Base-by-base conservation (phyloP, 225 moss, liverwort and hornwort genomes). In the Anthoceros angustus region DNA sequence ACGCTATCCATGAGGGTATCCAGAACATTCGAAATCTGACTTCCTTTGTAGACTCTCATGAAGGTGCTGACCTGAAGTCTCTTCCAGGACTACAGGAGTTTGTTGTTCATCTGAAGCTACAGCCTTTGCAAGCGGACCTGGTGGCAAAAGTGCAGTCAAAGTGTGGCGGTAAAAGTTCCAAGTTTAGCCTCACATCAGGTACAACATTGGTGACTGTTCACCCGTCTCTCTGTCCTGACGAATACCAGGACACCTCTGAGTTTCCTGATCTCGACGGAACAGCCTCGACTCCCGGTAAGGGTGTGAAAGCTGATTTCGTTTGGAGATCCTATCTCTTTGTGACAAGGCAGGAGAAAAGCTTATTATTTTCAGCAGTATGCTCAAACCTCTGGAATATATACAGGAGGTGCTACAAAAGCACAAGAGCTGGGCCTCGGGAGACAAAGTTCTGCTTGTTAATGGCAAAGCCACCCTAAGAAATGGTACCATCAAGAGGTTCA, bases 281-380 rank as follows among this genome's bases (percentile, higher is more conserved):
- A 11, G 45, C 61, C 4, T 39, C 11, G 11, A 71, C 76, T 40
- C 63, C 72, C 14, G 42, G 66, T 38, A 72, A 77, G n/a, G 92
- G 98, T 12, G 84, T 43, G 21, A n/a, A 98, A 70, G 70, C 89
- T 3, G 55, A 73, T n/a, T n/a, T n/a, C n/a, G 74, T 92, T 5
- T 86, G 20, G 80, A 85, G 40, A 63, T 98, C 49, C 49, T 85
- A 43, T 73, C 74, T 12, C 18, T 78, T 26, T 88, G 98, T 70
- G 43, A 69, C 21, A 74, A 60, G 25, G 78, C 65, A 0, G 41
- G 70, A 39, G 98, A 98, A 74, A 89, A 92, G 74, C 64, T 98
- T 39, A 72, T 92, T 42, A 81, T 98, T 43, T 92, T 98, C 67
- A 82, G 92, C 46, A 71, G 86, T 41, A 87, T 84, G 61, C 71